Percentiles rank a stretch among this genome's conserved stretches.
Conservation (phyloP, 768 basidiomycete species). For the Trametes elegans region DNA sequence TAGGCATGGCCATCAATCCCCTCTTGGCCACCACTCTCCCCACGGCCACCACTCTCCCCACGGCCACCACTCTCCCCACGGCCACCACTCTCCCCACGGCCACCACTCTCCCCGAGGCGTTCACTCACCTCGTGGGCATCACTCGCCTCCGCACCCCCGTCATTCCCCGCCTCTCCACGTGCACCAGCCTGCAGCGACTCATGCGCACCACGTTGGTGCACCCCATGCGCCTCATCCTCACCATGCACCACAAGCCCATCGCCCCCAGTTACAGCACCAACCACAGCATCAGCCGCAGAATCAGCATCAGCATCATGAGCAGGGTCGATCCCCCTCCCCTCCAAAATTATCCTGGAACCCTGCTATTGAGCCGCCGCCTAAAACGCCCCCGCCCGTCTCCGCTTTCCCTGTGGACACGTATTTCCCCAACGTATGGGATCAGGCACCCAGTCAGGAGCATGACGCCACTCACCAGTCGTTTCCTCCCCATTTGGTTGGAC, state of each 20-base stretch:
- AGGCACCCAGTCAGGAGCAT: conserved; percentile 42
- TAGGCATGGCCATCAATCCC: conserved; percentile 4
- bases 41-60: conserved; percentile 9
- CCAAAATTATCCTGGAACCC: conserved; percentile 80
- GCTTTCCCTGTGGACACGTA: conserved; percentile 74
- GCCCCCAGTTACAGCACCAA: conserved; percentile 23
- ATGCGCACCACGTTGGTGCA: conserved; percentile 2
- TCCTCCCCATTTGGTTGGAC: conserved; percentile 32
- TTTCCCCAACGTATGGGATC: conserved; percentile 88
- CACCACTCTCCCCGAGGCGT: conserved; percentile 15
- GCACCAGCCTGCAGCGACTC: conserved; percentile 16
- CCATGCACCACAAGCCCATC: conserved; percentile 24
- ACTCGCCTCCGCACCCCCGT: conserved; percentile 10
- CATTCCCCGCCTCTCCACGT: conserved; percentile 9
- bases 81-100: conserved; percentile 9
- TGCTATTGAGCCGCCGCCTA: conserved; percentile 76
- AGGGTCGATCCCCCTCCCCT: conserved; percentile 46
- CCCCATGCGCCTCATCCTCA: conserved; percentile 3
- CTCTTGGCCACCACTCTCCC: conserved; percentile 4
- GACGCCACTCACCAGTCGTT: conserved; percentile 35
- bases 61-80: conserved; percentile 12
- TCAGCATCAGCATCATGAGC: conserved; percentile 23
- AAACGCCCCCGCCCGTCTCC: conserved; percentile 47
- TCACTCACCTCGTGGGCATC: conserved; percentile 13
- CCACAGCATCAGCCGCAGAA: conserved; percentile 19